phyloP scores from a whole-genome alignment of 495 filamentous ascomycete species.

The Penicillium alfredii region DNA sequence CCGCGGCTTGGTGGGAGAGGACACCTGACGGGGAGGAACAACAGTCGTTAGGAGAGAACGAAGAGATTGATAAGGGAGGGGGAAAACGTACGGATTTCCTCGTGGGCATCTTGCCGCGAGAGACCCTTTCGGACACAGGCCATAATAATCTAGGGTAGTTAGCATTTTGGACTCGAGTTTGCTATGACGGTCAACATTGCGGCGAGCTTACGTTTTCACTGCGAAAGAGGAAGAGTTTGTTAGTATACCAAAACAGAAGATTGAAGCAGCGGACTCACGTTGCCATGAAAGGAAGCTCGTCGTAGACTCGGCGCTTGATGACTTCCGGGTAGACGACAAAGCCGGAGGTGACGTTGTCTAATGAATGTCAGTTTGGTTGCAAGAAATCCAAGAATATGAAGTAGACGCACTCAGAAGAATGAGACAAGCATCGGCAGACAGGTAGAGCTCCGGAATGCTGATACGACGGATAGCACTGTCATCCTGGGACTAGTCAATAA shows the following conservation, averaged over 20 bases:
- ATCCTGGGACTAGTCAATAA: slow-evolving; percentile 31
- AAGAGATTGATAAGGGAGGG: not conserved
- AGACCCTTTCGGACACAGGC: slow-evolving; percentile 66
- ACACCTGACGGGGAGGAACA: slow-evolving; percentile 46
- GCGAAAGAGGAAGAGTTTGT: slow-evolving; percentile 4
- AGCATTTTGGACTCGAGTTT: too few relatives aligned
- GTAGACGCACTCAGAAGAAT: slow-evolving; percentile 53
- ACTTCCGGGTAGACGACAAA: slow-evolving; percentile 82
- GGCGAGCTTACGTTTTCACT: slow-evolving; percentile 43
- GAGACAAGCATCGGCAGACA: slow-evolving; percentile 76
- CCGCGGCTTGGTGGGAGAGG: slow-evolving; percentile 76
- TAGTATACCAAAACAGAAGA: not conserved
- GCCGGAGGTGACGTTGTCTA: slow-evolving; percentile 73
- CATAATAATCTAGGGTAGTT: slow-evolving; percentile 67
- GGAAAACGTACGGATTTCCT: slow-evolving; percentile 57
- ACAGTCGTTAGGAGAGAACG: not conserved
- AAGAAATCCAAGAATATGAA: not conserved
- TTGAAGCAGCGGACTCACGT: slow-evolving; percentile 46
- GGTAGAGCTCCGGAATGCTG: slow-evolving; percentile 73
- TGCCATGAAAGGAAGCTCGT: slow-evolving; percentile 87
- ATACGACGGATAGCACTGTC: slow-evolving; percentile 60
- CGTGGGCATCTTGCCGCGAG: slow-evolving; percentile 86
- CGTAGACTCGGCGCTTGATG: slow-evolving; percentile 60
- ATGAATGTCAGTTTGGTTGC: too few relatives aligned
- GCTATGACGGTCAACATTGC: too few relatives aligned